Evolutionary conservation across 1,139 yeast genomes (phyloP).

Genomic region (Candida buenavistaensis): DNA sequence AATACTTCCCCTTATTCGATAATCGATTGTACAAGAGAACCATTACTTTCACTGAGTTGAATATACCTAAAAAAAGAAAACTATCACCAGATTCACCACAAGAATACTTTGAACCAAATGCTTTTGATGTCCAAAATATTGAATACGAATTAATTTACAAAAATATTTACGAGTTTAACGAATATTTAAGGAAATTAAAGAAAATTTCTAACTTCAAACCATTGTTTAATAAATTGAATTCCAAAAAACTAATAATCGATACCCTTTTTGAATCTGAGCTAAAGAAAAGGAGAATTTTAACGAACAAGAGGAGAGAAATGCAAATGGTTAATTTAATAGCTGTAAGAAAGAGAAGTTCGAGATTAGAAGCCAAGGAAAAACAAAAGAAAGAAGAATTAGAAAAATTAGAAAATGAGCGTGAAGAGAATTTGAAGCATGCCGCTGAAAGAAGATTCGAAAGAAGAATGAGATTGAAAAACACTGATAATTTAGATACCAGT

Average conservation of each 20-base stretch:
- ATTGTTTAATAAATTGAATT: conserved; percentile 18
- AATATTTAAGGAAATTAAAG: conserved; percentile 21
- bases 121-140: conserved; percentile 33
- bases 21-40: conserved; percentile 44
- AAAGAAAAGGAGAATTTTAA: conserved; percentile 41
- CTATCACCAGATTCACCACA: conserved; percentile 37
- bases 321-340: conserved; percentile 49
- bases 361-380: conserved; percentile 52
- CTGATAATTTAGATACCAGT: conserved; percentile 4
- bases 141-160: conserved; percentile 33
- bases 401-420: conserved; percentile 31
- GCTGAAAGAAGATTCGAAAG: conserved; percentile 41
- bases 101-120: conserved; percentile 21
- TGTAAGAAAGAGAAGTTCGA: conserved; percentile 49
- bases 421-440: conserved; percentile 31
- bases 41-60: conserved; percentile 29
- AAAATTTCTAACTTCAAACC: conserved; percentile 19
- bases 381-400: conserved; percentile 40
- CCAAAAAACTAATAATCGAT: conserved; percentile 21
- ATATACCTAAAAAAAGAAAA: conserved; percentile 43
- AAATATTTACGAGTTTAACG: conserved; percentile 33
- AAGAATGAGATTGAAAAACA: conserved; percentile 25
- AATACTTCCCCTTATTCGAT: conserved; percentile 46
- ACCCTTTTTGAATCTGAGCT: conserved; percentile 27
- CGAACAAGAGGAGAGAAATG: conserved; percentile 46